Evolutionary conservation across 2,329 filamentous ascomycete species (phyloP).

Genomic region (Cercospora sojina): DNA sequence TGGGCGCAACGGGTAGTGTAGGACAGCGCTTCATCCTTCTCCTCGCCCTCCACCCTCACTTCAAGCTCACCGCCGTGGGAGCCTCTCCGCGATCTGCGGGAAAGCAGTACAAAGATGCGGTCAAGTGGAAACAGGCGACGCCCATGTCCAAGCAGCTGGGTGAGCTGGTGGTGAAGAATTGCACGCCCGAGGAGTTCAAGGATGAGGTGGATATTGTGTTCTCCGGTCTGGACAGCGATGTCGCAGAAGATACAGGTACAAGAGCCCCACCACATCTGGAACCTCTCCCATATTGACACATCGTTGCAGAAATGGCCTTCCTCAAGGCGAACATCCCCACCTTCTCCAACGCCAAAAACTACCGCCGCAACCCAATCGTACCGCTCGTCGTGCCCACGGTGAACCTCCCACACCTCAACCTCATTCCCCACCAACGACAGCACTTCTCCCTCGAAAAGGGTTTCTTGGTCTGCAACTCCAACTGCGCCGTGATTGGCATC

Average conservation of each 20-base stretch:
- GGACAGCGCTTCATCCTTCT: slow-evolving; percentile 94
- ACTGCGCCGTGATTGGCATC: slow-evolving; percentile 94
- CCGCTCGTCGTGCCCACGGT: slow-evolving; percentile 94
- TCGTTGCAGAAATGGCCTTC: slow-evolving; percentile 75
- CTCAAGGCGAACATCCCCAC: slow-evolving; percentile 82
- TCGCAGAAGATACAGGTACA: slow-evolving; percentile 84
- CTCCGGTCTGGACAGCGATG: slow-evolving; percentile 86
- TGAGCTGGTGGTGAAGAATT: slow-evolving; percentile 81
- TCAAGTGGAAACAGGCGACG: slow-evolving; percentile 87
- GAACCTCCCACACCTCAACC: slow-evolving; percentile 80
- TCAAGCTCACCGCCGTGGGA: slow-evolving; percentile 83
- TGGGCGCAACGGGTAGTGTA: slow-evolving; percentile 90
- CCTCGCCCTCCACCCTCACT: slow-evolving; percentile 80
- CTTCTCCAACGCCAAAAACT: slow-evolving; percentile 98
- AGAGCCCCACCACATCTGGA: slow-evolving; percentile 29
- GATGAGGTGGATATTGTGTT: slow-evolving; percentile 88
- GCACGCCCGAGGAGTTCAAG: slow-evolving; percentile 74
- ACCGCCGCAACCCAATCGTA: slow-evolving; percentile 84
- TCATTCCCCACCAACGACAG: slow-evolving; percentile 84
- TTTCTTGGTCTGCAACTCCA: slow-evolving; percentile 96
- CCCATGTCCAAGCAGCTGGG: slow-evolving; percentile 75
- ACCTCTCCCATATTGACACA: too few relatives aligned
- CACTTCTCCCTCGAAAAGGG: slow-evolving; percentile 73
- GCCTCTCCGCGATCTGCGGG: slow-evolving; percentile 86
- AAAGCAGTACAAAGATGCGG: slow-evolving; percentile 92